Base-by-base conservation (phyloP, 1,139 yeast genomes). In the Kodamaea arcana region DNA sequence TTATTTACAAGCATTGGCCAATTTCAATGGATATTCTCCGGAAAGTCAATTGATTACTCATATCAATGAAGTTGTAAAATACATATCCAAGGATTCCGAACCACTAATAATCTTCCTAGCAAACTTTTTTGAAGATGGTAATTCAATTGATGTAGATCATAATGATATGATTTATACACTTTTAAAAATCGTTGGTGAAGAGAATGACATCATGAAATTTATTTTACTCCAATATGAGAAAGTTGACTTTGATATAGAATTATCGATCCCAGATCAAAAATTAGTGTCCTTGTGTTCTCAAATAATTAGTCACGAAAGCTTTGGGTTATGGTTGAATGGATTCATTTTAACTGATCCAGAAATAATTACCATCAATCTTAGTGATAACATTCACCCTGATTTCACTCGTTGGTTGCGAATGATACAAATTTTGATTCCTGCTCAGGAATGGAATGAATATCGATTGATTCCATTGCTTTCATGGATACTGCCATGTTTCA, bases 381-480 rank as follows among this genome's bases (percentile, higher is more conserved):
- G 40, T 27, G 36, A 36, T 16, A 27, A 36, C 23, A 28, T 33
- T n/a, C 27, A 34, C 17, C 37, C 35, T 4, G 33, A 24, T 4
- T 38, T 43, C 18, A 26, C 37, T 3, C 20, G 34, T 4, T 45
- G 50, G 48, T 30, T 72, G 27, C 55, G 56, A 33, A 46, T 62
- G 4, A 46, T 65, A 4, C 77, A 73, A 41, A 44, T 72, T 2
- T 48, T 75, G 1, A 54, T 73, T 2, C 72, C 82, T 0, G 69
- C 76, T 27, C 69, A 60, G 35, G 60, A 59, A 20, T 80, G 85
- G 84, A 65, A 69, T 36, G 71, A 72, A 32, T 65, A 64, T 33
- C 66, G 78, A 40, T 46, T 78, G 9, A 67, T 75, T 0, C 72
- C 70, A 2, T 60, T 81, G 11, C 56, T 80, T 35, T 61, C 77